Evolutionary conservation across 192 early-diverging fungal genomes (phyloP).

Genomic region (Powellomyces hirtus): DNA sequence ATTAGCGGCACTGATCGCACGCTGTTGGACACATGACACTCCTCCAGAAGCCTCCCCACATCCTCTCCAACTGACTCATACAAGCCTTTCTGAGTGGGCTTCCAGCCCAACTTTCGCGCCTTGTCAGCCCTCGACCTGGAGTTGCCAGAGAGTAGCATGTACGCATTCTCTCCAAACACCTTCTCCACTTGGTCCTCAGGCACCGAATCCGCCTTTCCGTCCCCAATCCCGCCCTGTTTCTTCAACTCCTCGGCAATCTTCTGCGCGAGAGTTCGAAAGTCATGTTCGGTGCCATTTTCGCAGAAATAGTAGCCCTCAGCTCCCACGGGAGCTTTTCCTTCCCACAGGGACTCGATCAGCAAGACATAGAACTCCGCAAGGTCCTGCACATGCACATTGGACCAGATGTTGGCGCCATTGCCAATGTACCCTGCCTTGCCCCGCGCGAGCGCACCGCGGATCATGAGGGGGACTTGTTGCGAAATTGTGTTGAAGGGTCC

Average conservation of each 20-base stretch:
- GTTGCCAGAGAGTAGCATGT: slow-evolving; percentile 7
- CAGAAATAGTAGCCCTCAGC: slow-evolving; percentile 12
- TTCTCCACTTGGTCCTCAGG: not conserved
- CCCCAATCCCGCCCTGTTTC: not conserved
- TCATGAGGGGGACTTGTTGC: slow-evolving; percentile 28
- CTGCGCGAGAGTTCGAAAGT: not conserved
- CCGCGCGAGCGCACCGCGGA: slow-evolving; percentile 2
- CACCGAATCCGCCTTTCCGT: not conserved
- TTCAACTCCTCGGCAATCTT: slow-evolving; percentile 7
- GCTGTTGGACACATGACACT: too few species aligned
- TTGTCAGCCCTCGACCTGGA: not conserved
- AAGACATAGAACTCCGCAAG: not conserved
- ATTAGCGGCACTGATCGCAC: too few species aligned
- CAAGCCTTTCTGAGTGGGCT: not conserved
- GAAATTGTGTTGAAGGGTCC: slow-evolving; percentile 28
- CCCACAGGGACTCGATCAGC: not conserved
- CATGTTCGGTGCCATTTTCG: slow-evolving; percentile 22
- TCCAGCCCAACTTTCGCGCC: not conserved
- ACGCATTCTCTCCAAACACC: not conserved
- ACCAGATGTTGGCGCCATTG: slow-evolving; percentile 25
- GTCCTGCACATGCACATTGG: slow-evolving; percentile 27
- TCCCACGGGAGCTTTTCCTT: not conserved
- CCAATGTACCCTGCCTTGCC: slow-evolving; percentile 17
- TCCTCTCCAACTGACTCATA: not conserved
- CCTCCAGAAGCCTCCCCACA: too few species aligned